These are phyloP conservation scores for Diutina mesorugosa DNA, from an alignment of 1,139 yeast genomes.

Conservation along the genomic window DNA sequence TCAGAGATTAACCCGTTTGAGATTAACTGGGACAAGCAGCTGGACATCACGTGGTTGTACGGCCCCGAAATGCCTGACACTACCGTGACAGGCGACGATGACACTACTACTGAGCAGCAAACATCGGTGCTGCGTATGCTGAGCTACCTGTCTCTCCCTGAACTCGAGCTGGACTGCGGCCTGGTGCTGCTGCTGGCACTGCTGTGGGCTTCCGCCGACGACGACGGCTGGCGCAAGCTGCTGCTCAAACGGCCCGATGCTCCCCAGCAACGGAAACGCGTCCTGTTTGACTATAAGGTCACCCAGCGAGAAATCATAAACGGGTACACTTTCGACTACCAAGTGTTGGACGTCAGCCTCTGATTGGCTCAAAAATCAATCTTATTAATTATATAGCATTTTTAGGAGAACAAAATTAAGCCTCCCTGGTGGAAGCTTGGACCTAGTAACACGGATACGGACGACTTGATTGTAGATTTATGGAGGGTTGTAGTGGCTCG, in stretches of 20 bases:
- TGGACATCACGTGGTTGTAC: slow-evolving; percentile 34
- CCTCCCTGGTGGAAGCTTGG: slow-evolving; percentile 1
- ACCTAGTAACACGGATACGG: no score
- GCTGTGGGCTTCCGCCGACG: slow-evolving; percentile 1
- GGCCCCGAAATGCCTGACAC: slow-evolving; percentile 21
- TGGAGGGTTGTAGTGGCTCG: no score
- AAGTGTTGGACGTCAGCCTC: slow-evolving; percentile 20
- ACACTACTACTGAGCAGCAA: no score
- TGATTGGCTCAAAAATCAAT: background rate
- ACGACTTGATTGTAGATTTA: no score
- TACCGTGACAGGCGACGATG: no score
- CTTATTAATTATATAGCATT: background rate
- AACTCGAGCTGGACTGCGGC: slow-evolving; percentile 3
- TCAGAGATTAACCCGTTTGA: slow-evolving; percentile 19
- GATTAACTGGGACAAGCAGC: slow-evolving; percentile 32
- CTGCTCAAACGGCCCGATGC: slow-evolving; percentile 5
- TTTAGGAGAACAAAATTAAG: background rate
- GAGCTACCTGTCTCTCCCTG: slow-evolving; percentile 4
- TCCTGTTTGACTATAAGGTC: slow-evolving; percentile 27
- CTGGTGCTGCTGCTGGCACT: slow-evolving; percentile 5
- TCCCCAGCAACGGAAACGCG: slow-evolving; percentile 8
- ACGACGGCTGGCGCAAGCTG: slow-evolving; percentile 3
- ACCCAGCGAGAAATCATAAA: slow-evolving; percentile 30
- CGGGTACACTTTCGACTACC: slow-evolving; percentile 30
- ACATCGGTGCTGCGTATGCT: slow-evolving; percentile 2